phyloP scores from a whole-genome alignment of 2,329 filamentous ascomycete genomes.

The Fusarium sororula region DNA sequence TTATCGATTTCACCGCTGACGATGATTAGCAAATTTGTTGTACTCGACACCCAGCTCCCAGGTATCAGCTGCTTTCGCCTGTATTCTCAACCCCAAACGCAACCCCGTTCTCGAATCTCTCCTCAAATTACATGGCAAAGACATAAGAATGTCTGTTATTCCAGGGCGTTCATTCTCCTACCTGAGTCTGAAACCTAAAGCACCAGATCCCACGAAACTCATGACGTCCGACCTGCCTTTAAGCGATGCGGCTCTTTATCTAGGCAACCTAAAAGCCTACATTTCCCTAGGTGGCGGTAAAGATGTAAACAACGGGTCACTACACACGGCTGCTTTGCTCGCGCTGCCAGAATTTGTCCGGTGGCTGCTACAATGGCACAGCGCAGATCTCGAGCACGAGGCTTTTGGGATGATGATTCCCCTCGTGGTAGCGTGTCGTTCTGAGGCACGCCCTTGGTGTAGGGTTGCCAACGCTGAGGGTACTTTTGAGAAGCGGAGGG shows the following conservation, averaged over 20 bases:
- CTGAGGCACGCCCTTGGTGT: not conserved
- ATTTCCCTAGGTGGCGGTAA: not conserved
- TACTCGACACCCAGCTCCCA: not conserved
- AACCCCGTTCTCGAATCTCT: not conserved
- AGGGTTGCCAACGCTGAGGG: not conserved
- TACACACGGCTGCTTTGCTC: not conserved
- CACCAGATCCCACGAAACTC: not conserved
- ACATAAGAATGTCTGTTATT: not conserved
- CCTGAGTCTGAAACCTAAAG: not conserved
- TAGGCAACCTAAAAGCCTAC: not conserved
- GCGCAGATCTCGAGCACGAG: not conserved
- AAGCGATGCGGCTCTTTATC: not conserved
- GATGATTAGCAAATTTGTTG: not conserved
- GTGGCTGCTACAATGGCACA: not conserved
- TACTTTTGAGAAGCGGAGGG: not conserved
- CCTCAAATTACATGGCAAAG: not conserved
- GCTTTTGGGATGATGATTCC: not conserved
- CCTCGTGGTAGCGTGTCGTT: not conserved
- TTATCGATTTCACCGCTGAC: not conserved
- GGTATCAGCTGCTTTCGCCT: not conserved
- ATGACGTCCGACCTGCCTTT: not conserved
- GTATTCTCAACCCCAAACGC: not conserved
- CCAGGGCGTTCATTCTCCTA: not conserved
- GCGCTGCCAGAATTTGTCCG: not conserved
- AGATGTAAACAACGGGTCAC: not conserved